Evolutionary conservation across 768 basidiomycete species (phyloP), one percentile per base, ranked within the genome.

Genomic region (Stropharia rugosoannulata): DNA sequence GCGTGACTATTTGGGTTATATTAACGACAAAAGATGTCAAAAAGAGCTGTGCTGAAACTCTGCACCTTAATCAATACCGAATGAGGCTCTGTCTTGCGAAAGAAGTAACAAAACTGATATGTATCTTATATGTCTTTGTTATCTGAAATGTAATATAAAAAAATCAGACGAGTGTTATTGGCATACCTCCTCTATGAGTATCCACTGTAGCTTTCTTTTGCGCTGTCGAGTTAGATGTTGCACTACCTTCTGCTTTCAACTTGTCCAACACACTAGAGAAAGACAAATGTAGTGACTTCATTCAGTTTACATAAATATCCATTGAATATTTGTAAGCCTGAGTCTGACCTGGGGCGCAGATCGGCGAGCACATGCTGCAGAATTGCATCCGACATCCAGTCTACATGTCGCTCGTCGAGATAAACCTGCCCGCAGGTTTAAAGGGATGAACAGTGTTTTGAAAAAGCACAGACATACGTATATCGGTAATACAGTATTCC

Each of bases 31-130:
- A 15, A 25, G 45, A 46, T 46, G 45, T 27, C 4, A 22, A 27
- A 22, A 46, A 27, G 22, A 46, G 22, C 5, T 11, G 13, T 4
- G 18, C 12, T 27, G 49, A 13, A 27, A 29, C 3, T 27, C 59
- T 71, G n/a, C 48, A 89, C 94, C 79, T 96, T 96, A 62, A 91
- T 74, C 7, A 94, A 74, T 2, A 95, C 79, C 0, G 90, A 85
- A 68, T 95, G 91, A 9, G 89, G 81, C 49, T 93, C 92, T 2
- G 84, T 86, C 70, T 86, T 86, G 19, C 92, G 83, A 61, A 95
- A 76, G 72, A 95, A 96, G 68, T 93, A 96, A 46, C 89, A 93
- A 67, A 93, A 94, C 61, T 96, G 94, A 65, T 95, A 96, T 0
- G 80, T 81, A 57, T 90, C 94, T 95, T 66, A 16, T 46, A 27